Evolutionary conservation across 345 rosid species (phyloP), one percentile per base, ranked within the genome.

Genomic region (Moricandia moricandioides): DNA sequence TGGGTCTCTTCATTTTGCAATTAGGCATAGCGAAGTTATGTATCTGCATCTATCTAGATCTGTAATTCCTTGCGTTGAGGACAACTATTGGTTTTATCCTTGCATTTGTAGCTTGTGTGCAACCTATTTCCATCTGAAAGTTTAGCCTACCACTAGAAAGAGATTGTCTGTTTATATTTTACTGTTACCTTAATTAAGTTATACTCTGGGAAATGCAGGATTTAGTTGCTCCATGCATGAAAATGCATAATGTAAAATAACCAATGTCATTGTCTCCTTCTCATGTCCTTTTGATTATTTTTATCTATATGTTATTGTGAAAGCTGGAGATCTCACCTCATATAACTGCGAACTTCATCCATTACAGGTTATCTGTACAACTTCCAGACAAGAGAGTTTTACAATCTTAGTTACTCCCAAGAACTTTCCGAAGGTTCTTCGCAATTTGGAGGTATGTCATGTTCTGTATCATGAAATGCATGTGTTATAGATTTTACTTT

Each of bases 381-480:
- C 69, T 85, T 80, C 81, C 99, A 92, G 80, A 87, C 99, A 26
- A 88, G 85, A 83, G 99, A 96, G 80, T 84, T 88, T 79, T 96
- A 88, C 70, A 90, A 96, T 83, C 96, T 96, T 78, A 96, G 97
- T 82, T 87, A 88, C 84, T 89, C 90, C 10, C 99, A 87, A 11
- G 93, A 89, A 80, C 85, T 82, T 71, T 85, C 90, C 1, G 88
- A 84, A 80, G 96, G 96, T 73, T 88, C 93, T 57, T 91, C 96
- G 39, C 91, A 82, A 61, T 87, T 92, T 69, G 98, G 93, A 90
- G 99, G 99, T 95, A 73, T 26, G 89, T 77, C 76, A 35, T 43
- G 45, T 67, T 62, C 31, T 21, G 14, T 73, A 43, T 26, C 29
- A 16, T 18, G 8, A 66, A 58, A 8, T 18, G 5, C 65, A 17